Evolutionary conservation across 2,329 filamentous ascomycete genomes (phyloP).

Genomic region (Microcera coccophila): DNA sequence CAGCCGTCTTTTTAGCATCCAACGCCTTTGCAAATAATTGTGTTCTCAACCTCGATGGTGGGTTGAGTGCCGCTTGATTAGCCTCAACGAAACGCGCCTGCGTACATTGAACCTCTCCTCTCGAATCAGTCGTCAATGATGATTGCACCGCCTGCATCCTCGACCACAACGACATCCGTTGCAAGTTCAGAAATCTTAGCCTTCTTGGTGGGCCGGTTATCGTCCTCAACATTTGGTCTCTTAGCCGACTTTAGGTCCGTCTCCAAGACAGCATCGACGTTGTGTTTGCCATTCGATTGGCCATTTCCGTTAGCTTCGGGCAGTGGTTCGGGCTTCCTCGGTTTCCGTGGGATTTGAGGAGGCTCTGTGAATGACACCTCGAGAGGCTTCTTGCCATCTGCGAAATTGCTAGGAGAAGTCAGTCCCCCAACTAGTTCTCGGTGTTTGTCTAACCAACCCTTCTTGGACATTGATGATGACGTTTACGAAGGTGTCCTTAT

Average conservation of each 20-base stretch:
- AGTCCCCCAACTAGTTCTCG: slow-evolving; percentile 16
- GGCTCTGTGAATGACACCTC: slow-evolving; percentile 43
- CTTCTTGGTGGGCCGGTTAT: slow-evolving; percentile 46
- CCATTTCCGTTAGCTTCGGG: slow-evolving; percentile 39
- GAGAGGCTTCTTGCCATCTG: slow-evolving; percentile 52
- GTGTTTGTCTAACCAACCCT: slow-evolving; percentile 42
- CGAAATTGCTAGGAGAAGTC: slow-evolving; percentile 37
- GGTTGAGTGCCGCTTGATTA: slow-evolving; percentile 63
- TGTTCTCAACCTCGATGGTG: slow-evolving; percentile 80
- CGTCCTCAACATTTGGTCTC: slow-evolving; percentile 43
- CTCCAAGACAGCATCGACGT: slow-evolving; percentile 32
- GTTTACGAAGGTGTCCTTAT: slow-evolving; percentile 71
- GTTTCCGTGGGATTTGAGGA: slow-evolving; percentile 51
- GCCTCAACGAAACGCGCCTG: slow-evolving; percentile 9
- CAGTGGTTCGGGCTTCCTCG: slow-evolving; percentile 37
- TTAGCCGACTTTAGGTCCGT: slow-evolving; percentile 40
- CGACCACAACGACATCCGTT: slow-evolving; percentile 45
- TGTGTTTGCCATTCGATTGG: slow-evolving; percentile 40
- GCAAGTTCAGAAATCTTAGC: slow-evolving; percentile 37
- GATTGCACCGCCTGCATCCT: slow-evolving; percentile 59
- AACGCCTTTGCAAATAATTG: slow-evolving; percentile 87
- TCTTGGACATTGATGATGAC: slow-evolving; percentile 68
- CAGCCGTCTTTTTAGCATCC: slow-evolving; percentile 69
- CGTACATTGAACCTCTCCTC: slow-evolving; percentile 2
- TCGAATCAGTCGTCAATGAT: slow-evolving; percentile 57